Evolutionary conservation across 1,284 basidiomycete genomes (phyloP).

Genomic region (Ceratobasidium sp.): DNA sequence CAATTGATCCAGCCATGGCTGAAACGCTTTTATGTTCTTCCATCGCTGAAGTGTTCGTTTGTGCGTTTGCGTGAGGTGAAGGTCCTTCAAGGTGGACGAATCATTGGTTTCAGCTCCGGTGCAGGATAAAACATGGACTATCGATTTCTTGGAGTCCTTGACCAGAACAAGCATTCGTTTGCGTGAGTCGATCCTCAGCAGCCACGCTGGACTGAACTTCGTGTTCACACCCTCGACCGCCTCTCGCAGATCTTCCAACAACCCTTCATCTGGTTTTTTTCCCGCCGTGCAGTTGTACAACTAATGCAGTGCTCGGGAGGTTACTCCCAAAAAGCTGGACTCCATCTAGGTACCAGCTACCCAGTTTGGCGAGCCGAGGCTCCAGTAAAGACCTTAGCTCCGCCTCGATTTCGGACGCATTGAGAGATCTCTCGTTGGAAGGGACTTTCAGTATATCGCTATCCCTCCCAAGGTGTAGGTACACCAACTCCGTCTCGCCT

Average conservation of each 20-base stretch:
- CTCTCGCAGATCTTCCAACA: neutral
- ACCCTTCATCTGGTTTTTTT: neutral
- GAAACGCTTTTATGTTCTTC: neutral
- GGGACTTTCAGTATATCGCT: neutral
- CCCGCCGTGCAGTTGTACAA: neutral
- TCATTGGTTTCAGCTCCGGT: too few relatives aligned
- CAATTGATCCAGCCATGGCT: too few relatives aligned
- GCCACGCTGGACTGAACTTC: neutral
- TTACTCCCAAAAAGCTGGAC: slow-evolving; percentile 15
- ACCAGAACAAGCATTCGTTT: slow-evolving; percentile 2
- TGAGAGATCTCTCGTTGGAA: neutral
- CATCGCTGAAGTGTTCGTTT: neutral
- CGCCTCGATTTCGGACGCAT: neutral
- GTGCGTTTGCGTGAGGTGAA: neutral
- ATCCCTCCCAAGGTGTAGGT: neutral
- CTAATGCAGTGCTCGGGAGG: neutral
- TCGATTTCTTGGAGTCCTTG: too few relatives aligned
- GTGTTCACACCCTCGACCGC: neutral
- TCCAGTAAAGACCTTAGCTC: neutral
- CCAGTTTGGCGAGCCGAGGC: neutral
- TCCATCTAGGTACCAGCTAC: neutral
- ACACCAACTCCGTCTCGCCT: neutral
- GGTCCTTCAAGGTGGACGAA: neutral
- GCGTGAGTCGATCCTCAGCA: neutral
- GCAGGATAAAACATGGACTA: too few relatives aligned